Conservation (phyloP, 2,329 filamentous ascomycete genomes). For the Phaeosphaeria sp. region DNA sequence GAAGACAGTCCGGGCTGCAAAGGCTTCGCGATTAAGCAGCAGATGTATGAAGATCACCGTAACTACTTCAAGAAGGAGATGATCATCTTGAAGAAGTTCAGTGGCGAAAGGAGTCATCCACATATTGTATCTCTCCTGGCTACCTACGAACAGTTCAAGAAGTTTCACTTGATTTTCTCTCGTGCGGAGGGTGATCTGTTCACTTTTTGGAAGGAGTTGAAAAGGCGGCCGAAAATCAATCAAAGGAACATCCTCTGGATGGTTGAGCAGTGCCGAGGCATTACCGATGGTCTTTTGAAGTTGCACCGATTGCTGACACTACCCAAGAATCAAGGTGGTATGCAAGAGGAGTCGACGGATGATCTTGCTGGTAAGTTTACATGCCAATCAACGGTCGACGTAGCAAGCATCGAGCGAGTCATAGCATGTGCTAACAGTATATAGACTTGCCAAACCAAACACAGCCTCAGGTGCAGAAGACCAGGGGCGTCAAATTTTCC, state of each 20-base stretch:
- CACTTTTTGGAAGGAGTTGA: conserved; percentile 11
- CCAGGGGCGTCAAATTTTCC: background rate
- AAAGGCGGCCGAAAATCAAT: background rate
- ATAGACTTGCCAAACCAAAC: background rate
- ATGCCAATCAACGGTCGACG: background rate
- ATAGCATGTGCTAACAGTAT: background rate
- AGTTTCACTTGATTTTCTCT: conserved; percentile 24
- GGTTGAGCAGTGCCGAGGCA: conserved; percentile 18
- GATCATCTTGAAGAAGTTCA: conserved; percentile 17
- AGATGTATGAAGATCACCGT: conserved; percentile 6
- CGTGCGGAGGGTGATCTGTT: conserved; percentile 22
- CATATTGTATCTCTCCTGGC: conserved; percentile 24
- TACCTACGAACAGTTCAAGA: conserved; percentile 22
- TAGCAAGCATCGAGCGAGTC: background rate
- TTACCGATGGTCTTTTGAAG: conserved; percentile 16
- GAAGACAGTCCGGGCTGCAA: background rate
- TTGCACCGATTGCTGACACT: conserved; percentile 16
- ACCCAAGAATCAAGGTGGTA: background rate
- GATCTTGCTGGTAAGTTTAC: background rate
- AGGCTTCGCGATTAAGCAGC: conserved; percentile 24
- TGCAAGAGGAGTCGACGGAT: background rate
- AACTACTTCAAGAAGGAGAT: conserved; percentile 15
- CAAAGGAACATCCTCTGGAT: conserved; percentile 14
- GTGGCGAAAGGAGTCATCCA: conserved; percentile 9
- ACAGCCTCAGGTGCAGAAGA: background rate